phyloP scores from a whole-genome alignment of 1,139 yeast genomes.

The Sugiyamaella castrensis region DNA sequence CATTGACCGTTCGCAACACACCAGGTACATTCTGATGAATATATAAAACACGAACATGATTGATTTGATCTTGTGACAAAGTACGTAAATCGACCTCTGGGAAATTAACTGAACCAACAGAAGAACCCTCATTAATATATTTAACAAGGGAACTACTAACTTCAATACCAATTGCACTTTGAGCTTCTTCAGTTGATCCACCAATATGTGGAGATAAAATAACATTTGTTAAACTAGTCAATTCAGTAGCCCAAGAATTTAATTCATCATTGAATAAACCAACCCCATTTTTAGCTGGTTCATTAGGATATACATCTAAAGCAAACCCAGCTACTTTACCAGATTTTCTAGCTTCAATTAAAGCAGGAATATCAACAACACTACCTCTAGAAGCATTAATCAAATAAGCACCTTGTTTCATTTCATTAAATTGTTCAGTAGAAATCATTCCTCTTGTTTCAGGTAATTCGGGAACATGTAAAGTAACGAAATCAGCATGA shows the following conservation, averaged over 20 bases:
- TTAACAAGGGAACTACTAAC: conserved; percentile 83
- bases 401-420: conserved; percentile 94
- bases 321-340: conserved; percentile 98
- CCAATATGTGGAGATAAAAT: conserved; percentile 97
- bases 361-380: conserved; percentile 92
- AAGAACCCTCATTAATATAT: conserved; percentile 93
- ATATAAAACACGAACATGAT: conserved; percentile 85
- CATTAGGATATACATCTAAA: conserved; percentile 92
- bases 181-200: conserved; percentile 99
- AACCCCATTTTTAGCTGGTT: conserved; percentile 96
- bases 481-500: conserved; percentile 81
- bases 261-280: conserved; percentile 66
- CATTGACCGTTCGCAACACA: conserved; percentile 95
- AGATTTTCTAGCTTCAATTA: conserved; percentile 83
- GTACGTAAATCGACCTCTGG: conserved; percentile 96
- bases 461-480: conserved; percentile 92
- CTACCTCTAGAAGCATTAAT: conserved; percentile 98
- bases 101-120: conserved; percentile 97
- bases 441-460: conserved; percentile 91
- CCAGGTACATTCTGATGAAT: conserved; percentile 99
- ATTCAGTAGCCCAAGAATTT: conserved; percentile 82
- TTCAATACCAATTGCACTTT: conserved; percentile 94
- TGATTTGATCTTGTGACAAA: conserved; percentile 80
- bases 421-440: conserved; percentile 87
- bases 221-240: conserved; percentile 78